phyloP scores from a whole-genome alignment of 202 grass and related monocot species.

The Cymbopogon flexuosus region DNA sequence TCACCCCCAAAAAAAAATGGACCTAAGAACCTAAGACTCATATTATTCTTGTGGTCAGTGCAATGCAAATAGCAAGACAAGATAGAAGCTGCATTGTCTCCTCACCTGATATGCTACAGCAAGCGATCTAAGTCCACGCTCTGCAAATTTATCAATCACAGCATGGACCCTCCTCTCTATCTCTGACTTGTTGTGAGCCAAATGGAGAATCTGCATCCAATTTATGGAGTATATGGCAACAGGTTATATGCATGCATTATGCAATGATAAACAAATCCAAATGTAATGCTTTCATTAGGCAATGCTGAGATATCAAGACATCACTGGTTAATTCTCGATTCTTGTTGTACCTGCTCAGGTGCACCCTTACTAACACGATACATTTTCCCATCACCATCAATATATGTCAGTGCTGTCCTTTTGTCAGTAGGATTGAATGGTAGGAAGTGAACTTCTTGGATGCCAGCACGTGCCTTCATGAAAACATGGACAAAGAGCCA shows the following conservation, averaged over 20 bases:
- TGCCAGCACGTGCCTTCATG: slow-evolving; percentile 60
- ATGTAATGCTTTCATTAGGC: neutral
- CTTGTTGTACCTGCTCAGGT: slow-evolving; percentile 71
- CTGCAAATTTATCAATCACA: slow-evolving; percentile 91
- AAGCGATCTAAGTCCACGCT: slow-evolving; percentile 85
- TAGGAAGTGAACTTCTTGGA: slow-evolving; percentile 92
- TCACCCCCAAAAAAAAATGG: neutral
- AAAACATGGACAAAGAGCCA: neutral
- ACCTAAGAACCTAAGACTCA: neutral
- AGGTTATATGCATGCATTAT: neutral
- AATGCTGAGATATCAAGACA: neutral
- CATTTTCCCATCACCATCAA: slow-evolving; percentile 72
- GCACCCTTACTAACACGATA: slow-evolving; percentile 94
- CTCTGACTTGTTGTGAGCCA: slow-evolving; percentile 65
- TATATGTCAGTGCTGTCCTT: slow-evolving; percentile 85
- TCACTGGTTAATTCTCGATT: neutral
- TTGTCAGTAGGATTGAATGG: slow-evolving; percentile 97
- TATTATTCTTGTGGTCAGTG: neutral
- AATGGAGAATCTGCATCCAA: slow-evolving; percentile 69
- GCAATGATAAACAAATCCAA: neutral
- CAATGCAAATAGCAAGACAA: neutral
- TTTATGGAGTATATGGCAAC: neutral
- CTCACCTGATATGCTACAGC: slow-evolving; percentile 83
- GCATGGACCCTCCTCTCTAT: slow-evolving; percentile 65
- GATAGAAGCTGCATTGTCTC: neutral